Conservation (phyloP, 192 early-diverging fungal species). For the Linnemannia schmuckeri region DNA sequence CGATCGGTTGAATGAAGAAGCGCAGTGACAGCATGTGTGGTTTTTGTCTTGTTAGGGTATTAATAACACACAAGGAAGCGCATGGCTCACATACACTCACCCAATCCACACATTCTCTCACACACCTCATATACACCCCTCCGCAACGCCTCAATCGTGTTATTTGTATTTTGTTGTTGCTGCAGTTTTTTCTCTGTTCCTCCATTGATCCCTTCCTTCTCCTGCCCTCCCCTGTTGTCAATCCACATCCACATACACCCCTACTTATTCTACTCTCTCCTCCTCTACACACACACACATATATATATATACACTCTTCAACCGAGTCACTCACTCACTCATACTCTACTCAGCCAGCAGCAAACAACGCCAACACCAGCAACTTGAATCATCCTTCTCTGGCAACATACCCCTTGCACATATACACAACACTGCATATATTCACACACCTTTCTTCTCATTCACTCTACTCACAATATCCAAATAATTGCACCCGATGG, state of each 20-base stretch:
- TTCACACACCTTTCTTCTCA: neutral
- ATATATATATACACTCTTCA: neutral
- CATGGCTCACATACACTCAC: neutral
- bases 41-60: neutral
- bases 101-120: neutral
- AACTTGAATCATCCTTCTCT: neutral
- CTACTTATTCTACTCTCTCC: constrained; percentile 4
- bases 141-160: neutral
- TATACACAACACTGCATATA: neutral
- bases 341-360: neutral
- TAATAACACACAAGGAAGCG: neutral
- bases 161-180: neutral
- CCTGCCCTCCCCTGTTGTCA: neutral
- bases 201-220: neutral
- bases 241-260: constrained; percentile 5
- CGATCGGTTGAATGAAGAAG: neutral
- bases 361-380: neutral
- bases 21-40: neutral
- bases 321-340: neutral
- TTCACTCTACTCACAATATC: neutral
- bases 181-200: neutral
- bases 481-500: constrained; percentile 6
- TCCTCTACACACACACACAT: neutral
- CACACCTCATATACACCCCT: neutral
- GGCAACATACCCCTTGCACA: neutral